phyloP scores from a whole-genome alignment of 345 rosid genomes.

The Gossypium arboreum region DNA sequence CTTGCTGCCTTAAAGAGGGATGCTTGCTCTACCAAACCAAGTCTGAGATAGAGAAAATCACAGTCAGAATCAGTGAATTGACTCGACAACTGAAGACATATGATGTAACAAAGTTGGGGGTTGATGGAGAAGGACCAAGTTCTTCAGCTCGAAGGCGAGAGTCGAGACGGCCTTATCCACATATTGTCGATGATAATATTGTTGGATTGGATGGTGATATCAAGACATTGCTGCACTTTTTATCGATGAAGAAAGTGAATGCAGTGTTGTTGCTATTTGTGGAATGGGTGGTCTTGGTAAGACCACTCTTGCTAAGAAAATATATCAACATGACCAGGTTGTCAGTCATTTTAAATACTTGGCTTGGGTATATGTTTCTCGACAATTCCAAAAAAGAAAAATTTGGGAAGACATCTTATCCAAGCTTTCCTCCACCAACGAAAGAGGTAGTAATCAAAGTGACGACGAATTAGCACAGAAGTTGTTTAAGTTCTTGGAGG shows the following conservation, averaged over 20 bases:
- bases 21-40: too few relatives aligned
- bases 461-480: slow-evolving; percentile 23
- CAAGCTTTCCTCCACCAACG: slow-evolving; percentile 1
- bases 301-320: slow-evolving; percentile 37
- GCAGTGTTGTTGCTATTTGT: slow-evolving; percentile 8
- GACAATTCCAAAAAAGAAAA: slow-evolving; percentile 25
- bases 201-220: slow-evolving; percentile 13
- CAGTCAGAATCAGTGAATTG: too few relatives aligned
- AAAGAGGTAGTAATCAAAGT: neutral
- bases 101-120: too few relatives aligned
- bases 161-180: too few relatives aligned
- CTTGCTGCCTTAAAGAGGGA: too few relatives aligned
- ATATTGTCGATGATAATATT: too few relatives aligned
- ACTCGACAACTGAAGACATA: too few relatives aligned
- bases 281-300: slow-evolving; percentile 52
- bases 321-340: slow-evolving; percentile 21
- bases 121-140: too few relatives aligned
- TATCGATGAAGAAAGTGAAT: neutral
- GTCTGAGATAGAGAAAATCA: too few relatives aligned
- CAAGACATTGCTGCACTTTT: slow-evolving; percentile 18
- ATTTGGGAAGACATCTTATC: slow-evolving; percentile 32
- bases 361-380: slow-evolving; percentile 44
- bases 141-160: too few relatives aligned
- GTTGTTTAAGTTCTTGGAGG: slow-evolving; percentile 15
- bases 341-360: slow-evolving; percentile 19